A percentile compares a stretch with the other conserved stretches of the same genome.
Conservation (phyloP, 2,329 filamentous ascomycete species). For the Arachnopeziza araneosa region DNA sequence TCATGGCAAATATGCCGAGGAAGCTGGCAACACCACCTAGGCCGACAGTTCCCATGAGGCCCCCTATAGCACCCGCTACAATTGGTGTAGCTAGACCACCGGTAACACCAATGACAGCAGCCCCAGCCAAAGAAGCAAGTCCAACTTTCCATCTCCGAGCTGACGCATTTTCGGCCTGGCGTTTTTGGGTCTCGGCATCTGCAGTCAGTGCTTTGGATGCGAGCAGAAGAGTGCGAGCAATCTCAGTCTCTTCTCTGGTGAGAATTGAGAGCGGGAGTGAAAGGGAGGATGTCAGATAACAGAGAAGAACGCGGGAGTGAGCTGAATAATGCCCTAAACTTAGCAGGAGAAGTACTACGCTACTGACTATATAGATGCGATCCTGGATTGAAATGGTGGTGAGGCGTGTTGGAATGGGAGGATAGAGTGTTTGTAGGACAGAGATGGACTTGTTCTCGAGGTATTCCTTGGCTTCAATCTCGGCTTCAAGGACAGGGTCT, state of each 20-base stretch:
- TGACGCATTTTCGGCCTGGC: slow-evolving; percentile 61
- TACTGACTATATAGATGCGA: slow-evolving; percentile 60
- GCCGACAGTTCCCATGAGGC: slow-evolving; percentile 78
- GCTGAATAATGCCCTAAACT: slow-evolving; percentile 70
- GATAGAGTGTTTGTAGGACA: slow-evolving; percentile 46
- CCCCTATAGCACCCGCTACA: slow-evolving; percentile 79
- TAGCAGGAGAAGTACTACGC: slow-evolving; percentile 63
- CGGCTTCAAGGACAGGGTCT: slow-evolving; percentile 14
- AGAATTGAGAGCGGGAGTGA: slow-evolving; percentile 56
- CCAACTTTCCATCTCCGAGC: slow-evolving; percentile 83
- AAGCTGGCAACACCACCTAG: slow-evolving; percentile 82
- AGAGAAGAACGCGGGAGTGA: slow-evolving; percentile 62
- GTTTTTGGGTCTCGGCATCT: slow-evolving; percentile 68
- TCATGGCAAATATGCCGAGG: slow-evolving; percentile 79
- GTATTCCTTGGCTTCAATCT: slow-evolving; percentile 21
- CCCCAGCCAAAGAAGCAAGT: slow-evolving; percentile 78
- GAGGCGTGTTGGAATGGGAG: slow-evolving; percentile 48
- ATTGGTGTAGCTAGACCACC: slow-evolving; percentile 86
- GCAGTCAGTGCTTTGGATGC: slow-evolving; percentile 63
- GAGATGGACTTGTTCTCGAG: slow-evolving; percentile 37
- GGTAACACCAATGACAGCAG: slow-evolving; percentile 84
- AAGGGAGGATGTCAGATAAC: slow-evolving; percentile 64
- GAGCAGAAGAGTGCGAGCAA: slow-evolving; percentile 69
- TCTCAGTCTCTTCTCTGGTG: slow-evolving; percentile 65
- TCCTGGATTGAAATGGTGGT: slow-evolving; percentile 52